These are phyloP conservation scores for Limnanthes douglasii DNA, from an alignment of 345 rosid genomes.

Conservation along the genomic window DNA sequence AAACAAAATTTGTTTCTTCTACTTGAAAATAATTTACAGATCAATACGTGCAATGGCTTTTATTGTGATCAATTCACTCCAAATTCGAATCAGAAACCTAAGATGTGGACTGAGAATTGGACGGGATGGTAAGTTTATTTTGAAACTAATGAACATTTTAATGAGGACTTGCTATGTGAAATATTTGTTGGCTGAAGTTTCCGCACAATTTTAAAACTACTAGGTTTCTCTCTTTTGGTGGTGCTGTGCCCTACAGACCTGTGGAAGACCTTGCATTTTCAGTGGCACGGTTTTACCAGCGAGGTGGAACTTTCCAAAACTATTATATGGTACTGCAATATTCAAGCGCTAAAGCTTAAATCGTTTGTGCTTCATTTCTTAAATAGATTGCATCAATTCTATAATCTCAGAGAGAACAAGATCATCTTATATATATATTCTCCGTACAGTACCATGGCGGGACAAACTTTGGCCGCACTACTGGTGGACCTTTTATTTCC, in stretches of 20 bases:
- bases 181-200: conserved; percentile 1
- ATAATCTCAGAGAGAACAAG: no score
- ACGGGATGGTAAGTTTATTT: conserved; percentile 62
- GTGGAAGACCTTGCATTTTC: conserved; percentile 88
- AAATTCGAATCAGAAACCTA: conserved; percentile 68
- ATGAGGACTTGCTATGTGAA: no score
- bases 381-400: no score
- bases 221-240: conserved; percentile 78
- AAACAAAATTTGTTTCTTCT: background rate
- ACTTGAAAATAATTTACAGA: conserved; percentile 24
- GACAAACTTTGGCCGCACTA: conserved; percentile 66
- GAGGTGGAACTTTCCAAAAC: conserved; percentile 94
- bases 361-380: no score
- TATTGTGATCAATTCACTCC: conserved; percentile 98
- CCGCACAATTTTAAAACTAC: conserved; percentile 4
- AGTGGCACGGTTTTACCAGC: conserved; percentile 83
- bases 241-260: conserved; percentile 75
- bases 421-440: no score
- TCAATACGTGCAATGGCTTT: conserved; percentile 94
- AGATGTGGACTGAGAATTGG: conserved; percentile 99
- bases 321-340: conserved; percentile 85
- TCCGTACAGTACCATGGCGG: conserved; percentile 81
- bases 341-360: no score
- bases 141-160: conserved; percentile 3
- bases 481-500: conserved; percentile 89